Base-by-base conservation (phyloP, 257 asterid genomes). In the Solanum sejunctum region DNA sequence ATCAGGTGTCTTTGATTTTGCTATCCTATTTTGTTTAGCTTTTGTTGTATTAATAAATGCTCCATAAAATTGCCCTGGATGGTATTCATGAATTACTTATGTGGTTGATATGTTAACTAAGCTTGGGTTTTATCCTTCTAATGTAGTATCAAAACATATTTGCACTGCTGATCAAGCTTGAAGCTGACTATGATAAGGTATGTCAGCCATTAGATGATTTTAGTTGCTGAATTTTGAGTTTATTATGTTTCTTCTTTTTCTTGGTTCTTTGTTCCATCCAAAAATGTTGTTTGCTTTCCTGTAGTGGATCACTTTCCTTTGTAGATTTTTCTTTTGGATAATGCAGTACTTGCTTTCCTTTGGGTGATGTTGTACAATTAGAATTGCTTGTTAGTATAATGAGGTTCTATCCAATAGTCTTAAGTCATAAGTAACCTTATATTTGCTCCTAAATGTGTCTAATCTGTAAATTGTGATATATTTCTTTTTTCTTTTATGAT, bases 101-200 rank as follows among this genome's bases (percentile, higher is more conserved):
- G 23, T 26, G 63, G 61, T 23, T 77, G 63, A 77, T 23, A 77
- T 26, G 41, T 23, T 15, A 51, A 77, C 60, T 77, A 51, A 77
- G 15, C 10, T 17, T 77, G 47, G 23, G 23, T n/a, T 23, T 8
- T 73, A 26, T 26, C 13, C 71, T 83, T 73, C 86, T 63, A 78
- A n/a, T n/a, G n/a, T n/a, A n/a, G n/a, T n/a, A n/a, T n/a, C n/a
- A n/a, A n/a, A n/a, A n/a, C n/a, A n/a, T n/a, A n/a, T n/a, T 97
- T 63, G 99, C 99, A 17, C 99, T 99, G 71, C 93, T 97, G 79
- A 95, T 97, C 92, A 97, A 97, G 92, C 99, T 97, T 70, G 99
- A 97, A 90, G 99, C 99, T 82, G 99, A 97, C 89, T 97, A 97
- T 85, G 99, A 97, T 86, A 97, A 97, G 99, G 99, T 97, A 91